Conservation (phyloP, 2,329 filamentous ascomycete genomes). For the Paraconiothyrium sp. region DNA sequence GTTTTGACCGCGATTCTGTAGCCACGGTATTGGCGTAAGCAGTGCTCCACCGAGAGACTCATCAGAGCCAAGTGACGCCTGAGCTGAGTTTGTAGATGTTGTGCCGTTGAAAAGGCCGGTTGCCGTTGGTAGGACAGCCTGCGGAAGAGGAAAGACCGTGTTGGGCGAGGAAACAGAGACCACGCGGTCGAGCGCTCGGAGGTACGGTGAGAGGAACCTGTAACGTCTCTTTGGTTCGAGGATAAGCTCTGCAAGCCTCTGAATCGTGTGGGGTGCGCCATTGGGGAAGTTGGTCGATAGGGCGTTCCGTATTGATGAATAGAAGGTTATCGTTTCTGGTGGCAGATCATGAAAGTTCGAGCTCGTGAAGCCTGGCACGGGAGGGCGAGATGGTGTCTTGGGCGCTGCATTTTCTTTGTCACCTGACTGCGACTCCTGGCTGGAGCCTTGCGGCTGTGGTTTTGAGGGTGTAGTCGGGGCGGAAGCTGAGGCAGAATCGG, state of each 20-base stretch:
- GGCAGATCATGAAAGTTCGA: constrained; percentile 43
- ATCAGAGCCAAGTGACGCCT: constrained; percentile 74
- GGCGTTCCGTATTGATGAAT: constrained; percentile 55
- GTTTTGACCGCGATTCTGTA: constrained; percentile 62
- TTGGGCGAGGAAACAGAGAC: constrained; percentile 87
- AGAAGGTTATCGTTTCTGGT: constrained; percentile 43
- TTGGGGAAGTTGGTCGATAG: constrained; percentile 73
- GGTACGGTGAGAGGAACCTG: constrained; percentile 80
- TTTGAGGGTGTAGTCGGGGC: constrained; percentile 43
- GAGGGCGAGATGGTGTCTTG: constrained; percentile 51
- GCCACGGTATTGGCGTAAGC: constrained; percentile 93
- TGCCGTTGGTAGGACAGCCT: constrained; percentile 63
- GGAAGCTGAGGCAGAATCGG: constrained; percentile 52
- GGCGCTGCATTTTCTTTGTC: constrained; percentile 75
- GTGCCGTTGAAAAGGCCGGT: constrained; percentile 69
- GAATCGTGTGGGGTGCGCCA: constrained; percentile 89
- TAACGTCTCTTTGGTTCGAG: constrained; percentile 81
- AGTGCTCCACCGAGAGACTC: constrained; percentile 90
- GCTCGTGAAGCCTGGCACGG: constrained; percentile 54
- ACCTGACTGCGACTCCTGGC: constrained; percentile 63
- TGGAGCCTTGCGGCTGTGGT: constrained; percentile 34
- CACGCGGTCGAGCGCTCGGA: constrained; percentile 90
- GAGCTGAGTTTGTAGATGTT: constrained; percentile 53
- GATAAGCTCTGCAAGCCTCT: constrained; percentile 88
- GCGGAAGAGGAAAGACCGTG: constrained; percentile 83